phyloP scores from a whole-genome alignment of 78 protist species.

The Cavenderia fasciculata region DNA sequence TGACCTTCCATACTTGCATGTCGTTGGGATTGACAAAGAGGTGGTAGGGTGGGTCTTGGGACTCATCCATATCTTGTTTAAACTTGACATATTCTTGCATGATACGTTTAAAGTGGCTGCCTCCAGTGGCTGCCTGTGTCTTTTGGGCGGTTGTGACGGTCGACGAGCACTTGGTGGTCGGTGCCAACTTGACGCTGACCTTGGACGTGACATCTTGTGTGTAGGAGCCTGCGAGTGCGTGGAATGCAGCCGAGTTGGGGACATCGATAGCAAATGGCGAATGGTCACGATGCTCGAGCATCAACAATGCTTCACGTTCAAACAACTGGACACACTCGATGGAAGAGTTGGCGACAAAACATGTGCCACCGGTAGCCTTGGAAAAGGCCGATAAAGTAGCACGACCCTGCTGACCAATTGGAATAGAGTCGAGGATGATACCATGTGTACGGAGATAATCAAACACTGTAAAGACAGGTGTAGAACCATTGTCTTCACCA shows the following conservation, averaged over 20 bases:
- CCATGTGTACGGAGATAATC: conserved; percentile 3
- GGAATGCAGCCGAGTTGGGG: neutral
- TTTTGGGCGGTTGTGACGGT: neutral
- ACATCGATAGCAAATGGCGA: conserved; percentile 17
- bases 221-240: neutral
- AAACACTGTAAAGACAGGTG: conserved; percentile 8
- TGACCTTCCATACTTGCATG: conserved; percentile 38
- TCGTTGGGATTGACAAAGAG: conserved; percentile 20
- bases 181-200: too few species aligned
- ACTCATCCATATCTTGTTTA: neutral
- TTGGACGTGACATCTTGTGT: neutral
- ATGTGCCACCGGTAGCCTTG: conserved; percentile 54
- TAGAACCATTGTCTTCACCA: conserved; percentile 46
- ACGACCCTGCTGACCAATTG: conserved; percentile 44
- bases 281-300: neutral
- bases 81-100: neutral
- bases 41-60: neutral
- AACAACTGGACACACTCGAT: conserved; percentile 29
- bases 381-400: neutral
- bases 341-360: conserved; percentile 29
- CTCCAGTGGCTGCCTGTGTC: neutral
- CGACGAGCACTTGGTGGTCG: too few species aligned
- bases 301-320: conserved; percentile 55
- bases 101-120: neutral
- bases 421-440: conserved; percentile 51